Conservation (phyloP, 371 early-diverging fungal species). For the Syncephalastrum monosporum region DNA sequence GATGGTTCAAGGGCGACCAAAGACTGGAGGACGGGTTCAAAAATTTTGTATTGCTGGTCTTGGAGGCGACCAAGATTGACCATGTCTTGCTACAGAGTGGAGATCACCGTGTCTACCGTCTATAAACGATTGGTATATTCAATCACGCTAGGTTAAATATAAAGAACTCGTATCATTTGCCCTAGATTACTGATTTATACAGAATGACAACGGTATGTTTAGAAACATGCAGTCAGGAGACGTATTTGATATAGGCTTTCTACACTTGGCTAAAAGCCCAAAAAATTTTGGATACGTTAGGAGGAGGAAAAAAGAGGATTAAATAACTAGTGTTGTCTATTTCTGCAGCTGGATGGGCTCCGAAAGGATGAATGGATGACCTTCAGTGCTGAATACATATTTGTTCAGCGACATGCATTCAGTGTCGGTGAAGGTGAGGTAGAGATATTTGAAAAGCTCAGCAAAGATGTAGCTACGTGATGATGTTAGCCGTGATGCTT, state of each 20-base stretch:
- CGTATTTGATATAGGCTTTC: too few species aligned
- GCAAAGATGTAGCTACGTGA: constrained; percentile 74
- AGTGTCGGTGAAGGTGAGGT: constrained; percentile 69
- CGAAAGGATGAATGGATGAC: constrained; percentile 50
- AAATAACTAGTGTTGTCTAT: background rate
- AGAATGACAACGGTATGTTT: too few species aligned
- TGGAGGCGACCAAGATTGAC: constrained; percentile 22
- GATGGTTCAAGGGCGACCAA: constrained; percentile 15
- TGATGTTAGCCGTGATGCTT: too few species aligned
- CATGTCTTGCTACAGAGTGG: constrained; percentile 1
- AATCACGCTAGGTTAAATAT: too few species aligned
- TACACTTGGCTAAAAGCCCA: too few species aligned
- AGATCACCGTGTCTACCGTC: too few species aligned
- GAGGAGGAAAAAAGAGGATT: too few species aligned
- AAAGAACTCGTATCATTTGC: too few species aligned
- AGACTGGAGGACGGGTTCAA: constrained; percentile 24
- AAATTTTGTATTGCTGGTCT: constrained; percentile 28
- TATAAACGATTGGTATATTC: too few species aligned
- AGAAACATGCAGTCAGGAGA: too few species aligned
- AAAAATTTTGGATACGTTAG: too few species aligned
- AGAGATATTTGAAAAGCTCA: constrained; percentile 90
- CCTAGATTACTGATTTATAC: too few species aligned
- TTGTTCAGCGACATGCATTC: constrained; percentile 63
- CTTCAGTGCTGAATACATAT: constrained; percentile 33
- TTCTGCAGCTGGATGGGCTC: constrained; percentile 28